Evolutionary conservation across 2,329 filamentous ascomycete genomes (phyloP), one percentile per base, ranked within the genome.

Genomic region (Neonectria ditissima): DNA sequence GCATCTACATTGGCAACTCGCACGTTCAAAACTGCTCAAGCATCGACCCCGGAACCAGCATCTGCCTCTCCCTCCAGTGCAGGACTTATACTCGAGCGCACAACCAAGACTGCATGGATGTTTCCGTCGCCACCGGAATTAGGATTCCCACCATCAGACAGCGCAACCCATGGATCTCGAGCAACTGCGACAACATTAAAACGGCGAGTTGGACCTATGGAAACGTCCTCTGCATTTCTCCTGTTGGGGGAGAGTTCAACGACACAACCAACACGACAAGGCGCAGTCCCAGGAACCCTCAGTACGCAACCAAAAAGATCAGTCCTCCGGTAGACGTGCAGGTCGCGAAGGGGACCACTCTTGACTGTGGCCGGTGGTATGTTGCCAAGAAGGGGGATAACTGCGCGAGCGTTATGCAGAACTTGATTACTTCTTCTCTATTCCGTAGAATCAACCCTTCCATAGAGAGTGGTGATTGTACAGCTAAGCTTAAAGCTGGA

Each of bases 371-470:
- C 7, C 56, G 37, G 32, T 52, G 56, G 56, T 26, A 59, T 28
- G 37, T 37, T 9, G 56, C 47, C 5, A 24, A 59, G 20, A 45
- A 45, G 28, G 37, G 32, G 6, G 47, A 59, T 5, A 59, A 28
- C n/a, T 59, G 56, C 16, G 56, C 47, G n/a, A 44, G 56, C 14
- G 20, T 44, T 7, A 52, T 30, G 47, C 53, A 47, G 22, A 59
- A 37, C 48, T 43, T 44, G n/a, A 45, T 59, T 8, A 52, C 56
- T 9, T 24, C 56, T n/a, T 53, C 24, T n/a, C 8, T 59, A 3
- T 52, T 59, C 41, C 47, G 24, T 16, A 28, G 10, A n/a, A 28
- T 59, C 39, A 59, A 59, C 48, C 47, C 55, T 32, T 59, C 55
- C 24, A 8, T 59, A 5, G 6, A 18, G 1, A 47, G 45, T 16